phyloP scores from a whole-genome alignment of 768 basidiomycete species.

The Suillus paluster region DNA sequence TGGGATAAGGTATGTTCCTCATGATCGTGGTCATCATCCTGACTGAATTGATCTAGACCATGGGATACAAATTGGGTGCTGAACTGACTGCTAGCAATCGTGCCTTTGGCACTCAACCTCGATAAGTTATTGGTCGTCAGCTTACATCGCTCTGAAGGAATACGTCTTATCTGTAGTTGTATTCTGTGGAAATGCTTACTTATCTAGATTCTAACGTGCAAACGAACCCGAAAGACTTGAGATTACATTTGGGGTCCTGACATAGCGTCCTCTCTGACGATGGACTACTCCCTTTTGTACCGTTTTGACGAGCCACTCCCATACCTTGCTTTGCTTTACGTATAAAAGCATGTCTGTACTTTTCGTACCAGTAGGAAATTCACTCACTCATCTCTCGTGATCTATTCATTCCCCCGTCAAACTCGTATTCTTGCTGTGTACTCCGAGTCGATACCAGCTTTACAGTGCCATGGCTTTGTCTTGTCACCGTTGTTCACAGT shows the following conservation, averaged over 20 bases:
- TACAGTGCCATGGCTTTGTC: slow-evolving; percentile 4
- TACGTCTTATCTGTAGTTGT: neutral
- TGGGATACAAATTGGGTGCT: slow-evolving; percentile 75
- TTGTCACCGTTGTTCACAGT: slow-evolving; percentile 31
- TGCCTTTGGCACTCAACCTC: slow-evolving; percentile 38
- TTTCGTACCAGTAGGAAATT: no score
- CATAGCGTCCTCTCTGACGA: no score
- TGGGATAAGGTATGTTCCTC: slow-evolving; percentile 81
- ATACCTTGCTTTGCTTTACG: no score
- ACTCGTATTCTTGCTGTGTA: no score
- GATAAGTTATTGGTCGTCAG: neutral
- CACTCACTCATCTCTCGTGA: no score
- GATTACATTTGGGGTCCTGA: no score
- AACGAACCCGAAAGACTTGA: no score
- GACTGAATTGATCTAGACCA: slow-evolving; percentile 39
- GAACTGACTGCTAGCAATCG: slow-evolving; percentile 73
- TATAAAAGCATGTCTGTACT: no score
- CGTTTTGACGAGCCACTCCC: no score
- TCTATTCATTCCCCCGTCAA: no score
- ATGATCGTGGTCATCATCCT: neutral
- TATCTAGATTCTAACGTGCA: neutral
- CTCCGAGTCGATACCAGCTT: no score
- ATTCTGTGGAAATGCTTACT: neutral
- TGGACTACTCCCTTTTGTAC: no score
- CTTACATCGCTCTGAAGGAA: neutral